Base-by-base conservation (phyloP, 2,329 filamentous ascomycete genomes). In the Gyromitra esculenta region DNA sequence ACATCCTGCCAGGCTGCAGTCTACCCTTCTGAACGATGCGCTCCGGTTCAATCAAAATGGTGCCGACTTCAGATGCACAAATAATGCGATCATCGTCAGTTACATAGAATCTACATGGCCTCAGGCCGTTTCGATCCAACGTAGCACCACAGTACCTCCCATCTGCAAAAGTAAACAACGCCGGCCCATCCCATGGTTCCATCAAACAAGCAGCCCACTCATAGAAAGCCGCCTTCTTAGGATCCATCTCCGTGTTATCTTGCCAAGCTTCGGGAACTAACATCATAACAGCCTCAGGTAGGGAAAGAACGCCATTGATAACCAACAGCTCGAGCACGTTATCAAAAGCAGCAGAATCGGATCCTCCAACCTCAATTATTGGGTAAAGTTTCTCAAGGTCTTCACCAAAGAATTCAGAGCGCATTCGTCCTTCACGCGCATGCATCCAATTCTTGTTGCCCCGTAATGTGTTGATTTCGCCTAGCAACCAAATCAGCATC, bases 401-500 rank as follows among this genome's bases (percentile, higher is more conserved):
- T 37, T 97, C 93, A 79, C 93, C 93, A 83, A 98, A 98, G 70
- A 97, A 87, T 80, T 94, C 91, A 1, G 95, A 98, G 83, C 93
- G 92, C 88, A 98, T 92, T 79, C 97, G 91, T 84, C 95, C 95
- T 86, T 98, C 95, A 82, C 95, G 91, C 78, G 95, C 95, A 81
- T 94, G 91, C 95, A 98, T 98, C 95, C 95, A 98, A 86, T 98
- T 98, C 88, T 98, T 98, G 87, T 98, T 98, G 77, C 95, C 95
- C 83, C 95, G 92, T 78, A 98, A 87, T 1, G 95, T 98, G 85
- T 98, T 98, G 83, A 98, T 98, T 86, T 98, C 95, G 87, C 87
- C 87, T 88, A 78, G 39, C 21, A 68, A 52, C 68, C 54, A 39
- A 60, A 75, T 81, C 78, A 81, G 77, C 73, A 67, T 68, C 54